Conservation (phyloP, 306 rosid species). For the Rubus idaeus region DNA sequence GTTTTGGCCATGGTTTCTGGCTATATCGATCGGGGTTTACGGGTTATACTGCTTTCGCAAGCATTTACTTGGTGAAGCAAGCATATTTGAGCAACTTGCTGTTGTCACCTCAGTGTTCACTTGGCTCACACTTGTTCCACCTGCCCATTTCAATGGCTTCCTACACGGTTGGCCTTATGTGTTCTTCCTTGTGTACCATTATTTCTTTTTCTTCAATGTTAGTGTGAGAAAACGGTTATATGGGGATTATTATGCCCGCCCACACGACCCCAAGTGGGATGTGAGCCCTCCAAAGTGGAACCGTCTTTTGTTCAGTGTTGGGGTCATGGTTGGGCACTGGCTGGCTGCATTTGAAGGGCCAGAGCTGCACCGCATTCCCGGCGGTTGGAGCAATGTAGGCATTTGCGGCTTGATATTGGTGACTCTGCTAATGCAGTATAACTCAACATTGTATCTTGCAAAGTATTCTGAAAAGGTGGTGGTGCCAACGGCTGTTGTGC, state of each 20-base stretch:
- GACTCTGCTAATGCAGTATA: conserved; percentile 75
- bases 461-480: conserved; percentile 89
- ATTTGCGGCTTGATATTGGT: conserved; percentile 62
- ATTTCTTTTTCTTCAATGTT: conserved; percentile 93
- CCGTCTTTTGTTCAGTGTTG: conserved; percentile 63
- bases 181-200: conserved; percentile 84
- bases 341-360: conserved; percentile 97
- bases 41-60: conserved; percentile 69
- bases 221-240: conserved; percentile 74
- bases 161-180: conserved; percentile 95
- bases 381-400: conserved; percentile 72
- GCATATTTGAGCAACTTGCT: conserved; percentile 70
- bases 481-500: conserved; percentile 85
- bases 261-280: conserved; percentile 92
- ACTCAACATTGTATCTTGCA: conserved; percentile 78
- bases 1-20: conserved; percentile 90
- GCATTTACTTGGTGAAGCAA: conserved; percentile 65
- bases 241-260: conserved; percentile 71
- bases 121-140: conserved; percentile 94
- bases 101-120: conserved; percentile 78
- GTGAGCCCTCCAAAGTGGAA: conserved; percentile 55
- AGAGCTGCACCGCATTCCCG: conserved; percentile 67
- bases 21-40: conserved; percentile 49
- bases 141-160: conserved; percentile 85
- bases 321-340: conserved; percentile 78